phyloP scores from a whole-genome alignment of 129 eudicot genomes.

The Centella asiatica region DNA sequence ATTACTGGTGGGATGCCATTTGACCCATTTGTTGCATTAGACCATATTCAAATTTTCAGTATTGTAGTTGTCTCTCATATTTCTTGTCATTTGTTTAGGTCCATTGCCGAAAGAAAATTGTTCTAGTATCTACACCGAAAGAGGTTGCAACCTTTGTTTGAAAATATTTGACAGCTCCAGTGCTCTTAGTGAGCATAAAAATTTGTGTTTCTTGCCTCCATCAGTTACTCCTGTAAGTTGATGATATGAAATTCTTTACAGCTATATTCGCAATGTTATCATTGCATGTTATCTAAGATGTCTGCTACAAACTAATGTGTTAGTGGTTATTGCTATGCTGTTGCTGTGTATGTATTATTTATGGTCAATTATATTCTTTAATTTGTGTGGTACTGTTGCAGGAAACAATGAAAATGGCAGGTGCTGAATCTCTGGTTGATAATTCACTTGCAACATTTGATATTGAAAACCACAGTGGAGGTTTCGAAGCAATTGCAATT shows the following conservation, averaged over 20 bases:
- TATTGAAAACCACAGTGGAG: constrained; percentile 22
- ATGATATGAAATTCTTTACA: too few relatives aligned
- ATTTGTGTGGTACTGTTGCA: too few relatives aligned
- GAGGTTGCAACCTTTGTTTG: neutral
- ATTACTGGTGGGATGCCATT: constrained; percentile 32
- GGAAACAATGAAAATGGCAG: neutral
- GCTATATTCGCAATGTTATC: too few relatives aligned
- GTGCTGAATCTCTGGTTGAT: too few relatives aligned
- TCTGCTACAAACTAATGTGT: too few relatives aligned
- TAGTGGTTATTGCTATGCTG: too few relatives aligned
- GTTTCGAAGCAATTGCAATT: constrained; percentile 48
- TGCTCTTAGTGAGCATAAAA: neutral
- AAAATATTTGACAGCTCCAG: neutral
- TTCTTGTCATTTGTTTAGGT: neutral
- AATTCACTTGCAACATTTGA: neutral
- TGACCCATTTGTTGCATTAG: neutral
- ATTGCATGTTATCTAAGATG: too few relatives aligned
- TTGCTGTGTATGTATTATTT: too few relatives aligned
- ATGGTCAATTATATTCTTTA: too few relatives aligned
- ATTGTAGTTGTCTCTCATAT: neutral
- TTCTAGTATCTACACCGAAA: neutral
- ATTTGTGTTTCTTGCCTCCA: neutral
- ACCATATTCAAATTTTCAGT: neutral
- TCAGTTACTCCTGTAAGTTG: neutral
- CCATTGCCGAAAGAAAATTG: constrained; percentile 1